Conservation (phyloP, 1,284 basidiomycete genomes). For the Sporisorium sorghi region DNA sequence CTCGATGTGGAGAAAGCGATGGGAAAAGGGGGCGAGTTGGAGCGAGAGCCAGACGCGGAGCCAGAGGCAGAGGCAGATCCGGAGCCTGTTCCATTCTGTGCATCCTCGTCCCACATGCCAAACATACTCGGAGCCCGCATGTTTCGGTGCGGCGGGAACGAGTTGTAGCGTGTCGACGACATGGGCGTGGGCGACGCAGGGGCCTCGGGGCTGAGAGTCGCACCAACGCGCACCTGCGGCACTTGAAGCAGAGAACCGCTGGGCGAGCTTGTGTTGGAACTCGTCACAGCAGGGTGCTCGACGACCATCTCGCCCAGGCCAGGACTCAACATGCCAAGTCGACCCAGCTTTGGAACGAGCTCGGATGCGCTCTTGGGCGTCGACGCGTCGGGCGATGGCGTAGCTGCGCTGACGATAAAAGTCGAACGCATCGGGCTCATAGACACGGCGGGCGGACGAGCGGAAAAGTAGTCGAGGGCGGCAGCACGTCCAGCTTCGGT, state of each 20-base stretch:
- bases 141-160: slow-evolving; percentile 52
- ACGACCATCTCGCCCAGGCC: slow-evolving; percentile 54
- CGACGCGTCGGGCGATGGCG: slow-evolving; percentile 47
- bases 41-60: slow-evolving; percentile 22
- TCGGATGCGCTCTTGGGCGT: slow-evolving; percentile 45
- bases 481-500: slow-evolving; percentile 59
- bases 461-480: slow-evolving; percentile 64
- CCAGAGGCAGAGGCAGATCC: slow-evolving; percentile 32
- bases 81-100: slow-evolving; percentile 22
- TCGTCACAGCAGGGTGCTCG: slow-evolving; percentile 46
- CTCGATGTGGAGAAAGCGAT: slow-evolving; percentile 27
- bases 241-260: slow-evolving; percentile 41
- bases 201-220: slow-evolving; percentile 1
- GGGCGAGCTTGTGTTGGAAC: slow-evolving; percentile 38
- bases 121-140: slow-evolving; percentile 31
- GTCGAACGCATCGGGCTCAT: slow-evolving; percentile 37
- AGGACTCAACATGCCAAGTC: slow-evolving; percentile 61
- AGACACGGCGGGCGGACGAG: slow-evolving; percentile 35
- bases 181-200: slow-evolving; percentile 12
- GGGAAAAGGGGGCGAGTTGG: slow-evolving; percentile 31
- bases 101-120: slow-evolving; percentile 36
- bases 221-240: slow-evolving; percentile 19
- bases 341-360: slow-evolving; percentile 49
- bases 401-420: slow-evolving; percentile 45
- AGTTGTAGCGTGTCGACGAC: slow-evolving; percentile 46